Base-by-base conservation (phyloP, 2,329 filamentous ascomycete species). In the Kalmusia sp. region DNA sequence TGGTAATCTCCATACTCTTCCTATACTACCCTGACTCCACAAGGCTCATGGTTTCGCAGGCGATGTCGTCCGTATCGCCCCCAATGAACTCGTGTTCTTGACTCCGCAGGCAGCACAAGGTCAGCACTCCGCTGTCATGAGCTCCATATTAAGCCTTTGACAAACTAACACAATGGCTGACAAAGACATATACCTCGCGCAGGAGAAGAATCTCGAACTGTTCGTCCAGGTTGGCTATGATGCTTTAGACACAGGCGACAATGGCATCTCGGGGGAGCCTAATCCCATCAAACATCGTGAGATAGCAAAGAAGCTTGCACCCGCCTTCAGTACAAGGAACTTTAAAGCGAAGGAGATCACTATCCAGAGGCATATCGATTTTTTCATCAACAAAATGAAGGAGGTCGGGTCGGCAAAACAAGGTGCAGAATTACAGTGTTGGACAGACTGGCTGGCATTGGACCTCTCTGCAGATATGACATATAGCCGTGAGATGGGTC, bases 151-250 rank as follows among this genome's bases (percentile, higher is more conserved):
- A 3, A 34, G 11, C 9, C 7, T 6, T n/a, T 44, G n/a, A n/a
- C 22, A 34, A 15, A 47, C 43, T 34, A 3, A 47, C 14, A 35
- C 35, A 11, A 47, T 47, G n/a, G n/a, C n/a, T 15, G 30, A 15
- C 12, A 6, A 27, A 47, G 43, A 34, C 7, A 47, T 47, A 49
- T 49, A 49, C 15, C 34, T 49, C 45, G 45, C 45, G 15, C 45
- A 49, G 45, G 45, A 49, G 34, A 49, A 39, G 31, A 49, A 49
- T 17, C 45, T 49, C 17, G 45, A 49, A 33, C 33, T 39, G n/a
- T 49, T 49, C 45, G 45, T 49, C 5, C 45, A 49, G 39, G 45
- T 49, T 38, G 45, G 45, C 45, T 49, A 49, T 49, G 45, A 49
- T 33, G 34, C 45, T 19, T 24, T 49, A 3, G 45, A 49, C 28